Base-by-base conservation (phyloP, 768 basidiomycete species). In the Mycena leptocephala region DNA sequence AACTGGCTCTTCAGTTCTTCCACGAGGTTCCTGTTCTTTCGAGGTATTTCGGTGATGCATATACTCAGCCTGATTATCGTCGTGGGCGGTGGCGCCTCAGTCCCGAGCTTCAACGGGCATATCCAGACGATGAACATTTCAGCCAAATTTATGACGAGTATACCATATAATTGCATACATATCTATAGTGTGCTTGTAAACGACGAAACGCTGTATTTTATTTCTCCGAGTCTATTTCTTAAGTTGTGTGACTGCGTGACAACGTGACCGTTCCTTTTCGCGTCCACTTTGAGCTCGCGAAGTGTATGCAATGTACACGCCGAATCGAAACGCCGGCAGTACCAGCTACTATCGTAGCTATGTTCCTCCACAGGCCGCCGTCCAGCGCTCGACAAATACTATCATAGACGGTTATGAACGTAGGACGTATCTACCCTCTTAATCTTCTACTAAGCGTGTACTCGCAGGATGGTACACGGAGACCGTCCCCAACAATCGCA, bases 401-500 rank as follows among this genome's bases (percentile, higher is more conserved):
- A n/a, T 92, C 24, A 90, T 91, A 41, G 95, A 95, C 82, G 94
- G 95, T 82, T 95, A 95, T 81, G 95, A 95, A 87, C 90, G 95
- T 95, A 83, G 76, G 90, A 82, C 13, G 67, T 53, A 70, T n/a
- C 39, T 41, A 43, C 22, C 71, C 13, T 59, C 33, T 61, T 43
- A 9, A 43, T 51, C 51, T 72, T 75, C 33, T 46, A 58, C 58
- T 72, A 79, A 63, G 55, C 35, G 67, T 51, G 53, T 76, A 75
- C 62, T 39, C 71, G 28, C 79, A 95, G 95, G 95, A 79, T 96
- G 95, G 92, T 97, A 96, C 80, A 95, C 96, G n/a, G 95, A 97
- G 78, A 87, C 90, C 1, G 89, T 91, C 3, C 88, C 94, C 0
- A 93, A 87, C 81, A 99, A 99, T 83, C 91, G 97, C 51, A 96